A percentile compares a stretch with the other conserved stretches of the same genome.
Evolutionary conservation across 2,329 filamentous ascomycete genomes (phyloP).

Genomic region (Colletotrichum echinochloae): DNA sequence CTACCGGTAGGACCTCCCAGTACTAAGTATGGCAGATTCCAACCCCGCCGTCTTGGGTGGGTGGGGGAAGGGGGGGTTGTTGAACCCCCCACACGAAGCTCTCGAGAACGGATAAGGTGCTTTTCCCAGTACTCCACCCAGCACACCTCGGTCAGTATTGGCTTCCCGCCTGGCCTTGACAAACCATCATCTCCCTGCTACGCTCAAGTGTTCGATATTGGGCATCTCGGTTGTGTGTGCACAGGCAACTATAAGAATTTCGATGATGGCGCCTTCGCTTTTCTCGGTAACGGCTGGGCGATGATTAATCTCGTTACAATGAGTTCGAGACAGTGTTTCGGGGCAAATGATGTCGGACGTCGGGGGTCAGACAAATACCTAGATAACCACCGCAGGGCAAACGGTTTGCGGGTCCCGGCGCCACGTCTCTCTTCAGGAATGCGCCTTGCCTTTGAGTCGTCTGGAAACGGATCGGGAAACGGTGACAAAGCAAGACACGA

Average conservation of each 20-base stretch:
- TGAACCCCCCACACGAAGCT: constrained; percentile 8
- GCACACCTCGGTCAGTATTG: not conserved
- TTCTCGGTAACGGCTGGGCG: not conserved
- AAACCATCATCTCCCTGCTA: not conserved
- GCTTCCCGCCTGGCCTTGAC: not conserved
- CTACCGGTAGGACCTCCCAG: not conserved
- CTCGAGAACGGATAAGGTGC: not conserved
- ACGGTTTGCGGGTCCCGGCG: not conserved
- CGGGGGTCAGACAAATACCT: not conserved
- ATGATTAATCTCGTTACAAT: not conserved
- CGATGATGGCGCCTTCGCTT: not conserved
- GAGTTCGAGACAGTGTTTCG: not conserved
- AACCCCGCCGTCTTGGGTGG: not conserved
- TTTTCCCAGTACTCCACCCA: not conserved
- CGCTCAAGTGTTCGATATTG: not conserved
- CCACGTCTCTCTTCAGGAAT: constrained; percentile 24
- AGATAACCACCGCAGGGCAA: not conserved
- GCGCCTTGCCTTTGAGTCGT: constrained; percentile 20
- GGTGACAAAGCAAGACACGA: constrained; percentile 4
- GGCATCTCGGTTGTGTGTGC: not conserved
- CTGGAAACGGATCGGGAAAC: constrained; percentile 23
- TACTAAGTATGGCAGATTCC: not conserved
- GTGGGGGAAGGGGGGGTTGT: no score
- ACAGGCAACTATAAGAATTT: not conserved
- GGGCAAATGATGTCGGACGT: not conserved